These are phyloP conservation scores for Tylopilus subfusipes DNA, from an alignment of 768 basidiomycete species.

Conservation along the genomic window DNA sequence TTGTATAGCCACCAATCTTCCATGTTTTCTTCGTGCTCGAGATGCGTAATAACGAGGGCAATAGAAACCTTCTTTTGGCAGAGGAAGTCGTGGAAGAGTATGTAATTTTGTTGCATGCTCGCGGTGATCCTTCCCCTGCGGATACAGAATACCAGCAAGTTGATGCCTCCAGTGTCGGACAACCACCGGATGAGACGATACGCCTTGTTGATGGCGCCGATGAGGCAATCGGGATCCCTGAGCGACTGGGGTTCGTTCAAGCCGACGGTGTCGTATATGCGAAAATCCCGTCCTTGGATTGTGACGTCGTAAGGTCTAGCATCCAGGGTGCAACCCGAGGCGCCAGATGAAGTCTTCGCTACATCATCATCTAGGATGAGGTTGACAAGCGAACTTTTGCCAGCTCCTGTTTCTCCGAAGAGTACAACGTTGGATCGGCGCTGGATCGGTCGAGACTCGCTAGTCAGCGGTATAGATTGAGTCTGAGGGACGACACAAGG, in stretches of 20 bases:
- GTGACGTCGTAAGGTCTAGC: slow-evolving; percentile 26
- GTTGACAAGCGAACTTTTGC: slow-evolving; percentile 44
- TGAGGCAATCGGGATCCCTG: slow-evolving; percentile 23
- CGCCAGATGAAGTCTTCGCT: slow-evolving; percentile 31
- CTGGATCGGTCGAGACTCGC: slow-evolving; percentile 10
- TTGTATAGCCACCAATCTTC: slow-evolving; percentile 35
- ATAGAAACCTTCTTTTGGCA: slow-evolving; percentile 33
- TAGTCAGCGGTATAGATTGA: slow-evolving; percentile 2
- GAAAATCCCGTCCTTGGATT: slow-evolving; percentile 16
- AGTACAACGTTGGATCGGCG: slow-evolving; percentile 24
- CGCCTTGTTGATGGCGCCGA: slow-evolving; percentile 31
- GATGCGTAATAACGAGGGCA: slow-evolving; percentile 33
- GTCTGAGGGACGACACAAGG: background rate
- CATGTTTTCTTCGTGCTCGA: slow-evolving; percentile 36
- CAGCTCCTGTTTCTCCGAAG: slow-evolving; percentile 31
- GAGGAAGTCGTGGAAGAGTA: slow-evolving; percentile 32
- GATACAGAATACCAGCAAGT: slow-evolving; percentile 40
- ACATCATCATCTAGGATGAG: slow-evolving; percentile 30
- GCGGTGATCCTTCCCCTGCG: slow-evolving; percentile 31
- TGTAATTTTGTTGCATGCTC: slow-evolving; percentile 29
- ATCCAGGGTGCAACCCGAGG: slow-evolving; percentile 35
- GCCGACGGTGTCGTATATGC: slow-evolving; percentile 35
- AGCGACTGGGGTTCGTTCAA: slow-evolving; percentile 29
- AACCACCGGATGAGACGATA: slow-evolving; percentile 34
- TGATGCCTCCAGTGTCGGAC: slow-evolving; percentile 33